These are phyloP conservation scores for Isatis lusitanica DNA, from an alignment of 441 rosid genomes.

Conservation along the genomic window DNA sequence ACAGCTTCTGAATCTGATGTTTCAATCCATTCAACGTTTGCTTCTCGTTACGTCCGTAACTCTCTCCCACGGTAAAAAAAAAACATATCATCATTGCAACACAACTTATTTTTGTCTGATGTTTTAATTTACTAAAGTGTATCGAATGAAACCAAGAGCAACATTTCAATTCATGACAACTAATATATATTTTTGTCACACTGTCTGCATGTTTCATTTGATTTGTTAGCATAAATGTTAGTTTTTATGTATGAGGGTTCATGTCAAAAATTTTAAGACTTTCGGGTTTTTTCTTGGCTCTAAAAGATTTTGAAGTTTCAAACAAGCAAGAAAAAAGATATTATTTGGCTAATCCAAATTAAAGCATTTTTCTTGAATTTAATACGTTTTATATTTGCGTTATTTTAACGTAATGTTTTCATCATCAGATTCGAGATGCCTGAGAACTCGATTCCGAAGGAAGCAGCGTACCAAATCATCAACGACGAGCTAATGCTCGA, in stretches of 20 bases:
- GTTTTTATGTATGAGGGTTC: background rate
- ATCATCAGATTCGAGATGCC: conserved; percentile 45
- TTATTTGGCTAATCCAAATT: background rate
- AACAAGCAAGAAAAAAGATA: background rate
- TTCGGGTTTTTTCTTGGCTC: too few species aligned
- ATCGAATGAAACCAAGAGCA: background rate
- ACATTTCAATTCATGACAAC: background rate
- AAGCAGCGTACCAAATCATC: conserved; percentile 52
- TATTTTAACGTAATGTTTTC: background rate
- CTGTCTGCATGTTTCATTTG: background rate
- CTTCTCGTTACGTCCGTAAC: conserved; percentile 84
- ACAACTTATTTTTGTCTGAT: background rate
- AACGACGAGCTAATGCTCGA: conserved; percentile 54
- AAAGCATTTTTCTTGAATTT: too few species aligned
- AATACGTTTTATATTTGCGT: background rate
- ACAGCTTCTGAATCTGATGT: conserved; percentile 55
- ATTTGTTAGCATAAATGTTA: background rate
- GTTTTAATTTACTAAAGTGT: background rate
- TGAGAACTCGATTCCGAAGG: conserved; percentile 50
- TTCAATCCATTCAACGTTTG: conserved; percentile 81
- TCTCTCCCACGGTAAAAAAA: conserved; percentile 65
- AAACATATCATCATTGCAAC: background rate
- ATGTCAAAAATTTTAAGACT: background rate
- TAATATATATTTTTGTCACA: background rate
- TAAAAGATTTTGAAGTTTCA: background rate